Conservation (phyloP, 176 grass and related monocot species). For the Aechmea fasciata region DNA sequence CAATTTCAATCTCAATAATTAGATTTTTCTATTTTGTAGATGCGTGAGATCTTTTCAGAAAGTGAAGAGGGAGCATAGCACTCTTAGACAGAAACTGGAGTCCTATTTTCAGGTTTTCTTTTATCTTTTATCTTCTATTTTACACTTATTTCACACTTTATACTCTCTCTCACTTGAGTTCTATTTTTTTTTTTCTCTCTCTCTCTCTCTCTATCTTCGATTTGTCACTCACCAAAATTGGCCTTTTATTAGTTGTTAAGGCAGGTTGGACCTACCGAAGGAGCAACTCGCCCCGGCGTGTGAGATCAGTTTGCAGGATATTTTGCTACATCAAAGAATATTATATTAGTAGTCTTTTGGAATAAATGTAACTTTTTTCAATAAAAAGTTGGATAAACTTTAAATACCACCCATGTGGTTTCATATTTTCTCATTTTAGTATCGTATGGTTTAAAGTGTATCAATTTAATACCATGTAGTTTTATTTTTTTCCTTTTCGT, state of each 20-base stretch:
- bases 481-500: too few relatives aligned
- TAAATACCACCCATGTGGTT: too few relatives aligned
- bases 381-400: too few relatives aligned
- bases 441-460: too few relatives aligned
- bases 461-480: too few relatives aligned
- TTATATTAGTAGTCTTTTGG: too few relatives aligned
- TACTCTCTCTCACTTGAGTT: neutral
- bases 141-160: neutral
- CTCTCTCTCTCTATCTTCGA: neutral
- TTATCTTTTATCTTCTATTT: neutral
- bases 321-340: neutral
- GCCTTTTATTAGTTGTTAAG: constrained; percentile 43
- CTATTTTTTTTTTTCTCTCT: too few relatives aligned
- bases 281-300: constrained; percentile 46
- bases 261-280: constrained; percentile 62
- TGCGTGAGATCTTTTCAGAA: constrained; percentile 74
- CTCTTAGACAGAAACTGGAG: constrained; percentile 79
- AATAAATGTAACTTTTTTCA: too few relatives aligned
- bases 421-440: too few relatives aligned
- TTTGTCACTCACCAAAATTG: neutral
- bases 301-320: constrained; percentile 14
- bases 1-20: too few relatives aligned
- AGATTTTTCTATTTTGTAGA: constrained; percentile 35
- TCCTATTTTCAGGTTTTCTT: constrained; percentile 84
- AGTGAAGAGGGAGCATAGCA: constrained; percentile 76